Percentiles rank a stretch among this genome's conserved stretches.
Evolutionary conservation across 768 basidiomycete species (phyloP).

Genomic region (Xerocomellus dryophilus): DNA sequence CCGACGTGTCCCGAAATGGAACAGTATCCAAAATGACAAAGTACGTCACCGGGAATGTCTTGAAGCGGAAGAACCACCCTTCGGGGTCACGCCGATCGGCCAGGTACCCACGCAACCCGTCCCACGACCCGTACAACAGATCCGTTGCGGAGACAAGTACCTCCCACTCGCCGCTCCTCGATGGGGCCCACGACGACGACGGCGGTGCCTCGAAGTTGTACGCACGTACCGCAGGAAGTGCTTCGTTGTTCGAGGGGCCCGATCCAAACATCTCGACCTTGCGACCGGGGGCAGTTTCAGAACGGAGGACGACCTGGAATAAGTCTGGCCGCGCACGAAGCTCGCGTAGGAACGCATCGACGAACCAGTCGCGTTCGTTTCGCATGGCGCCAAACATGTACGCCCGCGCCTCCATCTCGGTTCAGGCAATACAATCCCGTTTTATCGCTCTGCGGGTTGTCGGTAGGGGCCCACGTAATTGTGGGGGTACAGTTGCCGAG

Average conservation of each 20-base stretch:
- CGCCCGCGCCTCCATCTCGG: slow-evolving; percentile 18
- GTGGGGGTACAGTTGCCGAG: not conserved
- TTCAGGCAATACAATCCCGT: slow-evolving; percentile 23
- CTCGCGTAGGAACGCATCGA: slow-evolving; percentile 26
- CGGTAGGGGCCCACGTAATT: not conserved
- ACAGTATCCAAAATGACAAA: slow-evolving; percentile 26
- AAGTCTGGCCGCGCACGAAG: slow-evolving; percentile 32
- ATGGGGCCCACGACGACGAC: not conserved
- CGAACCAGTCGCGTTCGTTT: slow-evolving; percentile 27
- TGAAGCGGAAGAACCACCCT: slow-evolving; percentile 31
- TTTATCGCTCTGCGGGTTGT: slow-evolving; percentile 6
- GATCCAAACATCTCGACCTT: slow-evolving; percentile 27
- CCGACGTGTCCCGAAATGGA: not conserved
- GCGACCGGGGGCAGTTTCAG: slow-evolving; percentile 27
- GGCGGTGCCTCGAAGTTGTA: slow-evolving; percentile 25
- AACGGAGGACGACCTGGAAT: slow-evolving; percentile 30
- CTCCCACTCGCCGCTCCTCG: slow-evolving; percentile 10
- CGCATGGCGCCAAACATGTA: slow-evolving; percentile 34
- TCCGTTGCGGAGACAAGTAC: slow-evolving; percentile 15
- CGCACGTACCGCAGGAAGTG: slow-evolving; percentile 7
- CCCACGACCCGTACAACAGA: slow-evolving; percentile 18
- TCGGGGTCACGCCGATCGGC: not conserved
- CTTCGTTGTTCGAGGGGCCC: slow-evolving; percentile 6
- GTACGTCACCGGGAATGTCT: slow-evolving; percentile 32
- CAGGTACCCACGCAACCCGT: slow-evolving; percentile 10